A percentile compares a stretch with the other conserved stretches of the same genome.
phyloP scores from a whole-genome alignment of 306 rosid genomes.

The Arachis hypogaea region DNA sequence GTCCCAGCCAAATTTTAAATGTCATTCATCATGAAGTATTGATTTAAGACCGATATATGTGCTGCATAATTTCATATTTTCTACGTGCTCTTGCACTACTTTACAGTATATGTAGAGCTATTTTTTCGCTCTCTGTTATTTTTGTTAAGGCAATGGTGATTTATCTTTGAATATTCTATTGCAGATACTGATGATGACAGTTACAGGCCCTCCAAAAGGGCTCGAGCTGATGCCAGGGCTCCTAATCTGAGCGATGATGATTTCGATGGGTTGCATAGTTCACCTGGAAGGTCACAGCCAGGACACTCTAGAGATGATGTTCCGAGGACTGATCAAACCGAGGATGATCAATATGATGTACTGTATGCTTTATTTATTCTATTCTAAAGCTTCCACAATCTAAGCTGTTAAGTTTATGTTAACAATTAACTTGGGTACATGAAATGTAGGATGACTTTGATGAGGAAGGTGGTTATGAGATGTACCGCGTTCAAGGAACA shows the following conservation, averaged over 20 bases:
- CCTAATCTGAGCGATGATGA: constrained; percentile 65
- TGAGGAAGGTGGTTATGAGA: constrained; percentile 72
- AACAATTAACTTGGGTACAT: constrained; percentile 21
- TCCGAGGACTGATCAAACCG: constrained; percentile 90
- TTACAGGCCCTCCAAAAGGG: constrained; percentile 82
- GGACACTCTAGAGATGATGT: constrained; percentile 77
- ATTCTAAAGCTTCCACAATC: not conserved
- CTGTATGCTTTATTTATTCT: constrained; percentile 5
- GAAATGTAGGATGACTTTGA: constrained; percentile 76
- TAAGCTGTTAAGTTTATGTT: not conserved
- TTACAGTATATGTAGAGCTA: not conserved
- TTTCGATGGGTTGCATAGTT: constrained; percentile 74
- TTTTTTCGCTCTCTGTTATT: not conserved
- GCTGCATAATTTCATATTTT: not conserved
- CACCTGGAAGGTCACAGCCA: constrained; percentile 84
- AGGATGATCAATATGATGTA: constrained; percentile 78
- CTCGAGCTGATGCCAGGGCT: constrained; percentile 79
- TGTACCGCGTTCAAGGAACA: constrained; percentile 96
- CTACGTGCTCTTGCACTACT: not conserved
- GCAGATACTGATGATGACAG: constrained; percentile 92
- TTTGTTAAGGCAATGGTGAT: not conserved
- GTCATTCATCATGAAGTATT: constrained; percentile 1
- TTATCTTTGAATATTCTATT: constrained; percentile 35
- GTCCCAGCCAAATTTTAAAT: not conserved
- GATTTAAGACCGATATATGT: not conserved